These are phyloP conservation scores for Auriscalpium vulgare DNA, from an alignment of 768 basidiomycete genomes.

Conservation along the genomic window DNA sequence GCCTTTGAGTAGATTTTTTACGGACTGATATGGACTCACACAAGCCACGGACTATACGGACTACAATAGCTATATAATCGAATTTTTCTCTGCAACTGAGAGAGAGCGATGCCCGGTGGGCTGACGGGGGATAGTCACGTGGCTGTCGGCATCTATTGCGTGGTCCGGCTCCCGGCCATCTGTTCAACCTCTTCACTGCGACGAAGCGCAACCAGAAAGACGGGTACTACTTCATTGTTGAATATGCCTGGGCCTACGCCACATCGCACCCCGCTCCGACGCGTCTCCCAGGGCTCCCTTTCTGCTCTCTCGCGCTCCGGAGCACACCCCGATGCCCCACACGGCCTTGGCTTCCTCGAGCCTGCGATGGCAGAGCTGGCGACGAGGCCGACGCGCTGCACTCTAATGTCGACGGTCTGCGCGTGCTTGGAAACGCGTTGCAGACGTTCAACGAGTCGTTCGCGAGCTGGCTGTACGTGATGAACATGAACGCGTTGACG, in stretches of 20 bases:
- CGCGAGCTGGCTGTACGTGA: slow-evolving; percentile 82
- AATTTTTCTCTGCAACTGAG: too few species aligned
- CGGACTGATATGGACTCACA: too few species aligned
- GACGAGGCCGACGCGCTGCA: slow-evolving; percentile 84
- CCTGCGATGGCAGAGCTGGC: slow-evolving; percentile 79
- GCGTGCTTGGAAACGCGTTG: slow-evolving; percentile 64
- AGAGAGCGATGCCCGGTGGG: too few species aligned
- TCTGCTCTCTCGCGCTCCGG: slow-evolving; percentile 76
- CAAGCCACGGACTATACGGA: too few species aligned
- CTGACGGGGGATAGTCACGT: too few species aligned
- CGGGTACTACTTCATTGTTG: not conserved
- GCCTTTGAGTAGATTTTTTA: too few species aligned
- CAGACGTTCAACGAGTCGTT: slow-evolving; percentile 89
- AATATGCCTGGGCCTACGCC: slow-evolving; percentile 31
- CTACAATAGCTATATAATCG: too few species aligned
- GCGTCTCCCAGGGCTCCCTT: slow-evolving; percentile 88
- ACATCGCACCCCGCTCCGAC: slow-evolving; percentile 76
- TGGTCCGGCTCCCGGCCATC: too few species aligned
- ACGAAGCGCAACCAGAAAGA: not conserved
- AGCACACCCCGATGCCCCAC: slow-evolving; percentile 65
- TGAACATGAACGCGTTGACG: slow-evolving; percentile 94
- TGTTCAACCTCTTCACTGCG: too few species aligned
- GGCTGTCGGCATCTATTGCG: too few species aligned
- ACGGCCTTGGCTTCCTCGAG: slow-evolving; percentile 79
- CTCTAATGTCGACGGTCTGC: slow-evolving; percentile 65